Evolutionary conservation across 352 stramenopile genomes (phyloP).

Genomic region (Phytophthora syringae): DNA sequence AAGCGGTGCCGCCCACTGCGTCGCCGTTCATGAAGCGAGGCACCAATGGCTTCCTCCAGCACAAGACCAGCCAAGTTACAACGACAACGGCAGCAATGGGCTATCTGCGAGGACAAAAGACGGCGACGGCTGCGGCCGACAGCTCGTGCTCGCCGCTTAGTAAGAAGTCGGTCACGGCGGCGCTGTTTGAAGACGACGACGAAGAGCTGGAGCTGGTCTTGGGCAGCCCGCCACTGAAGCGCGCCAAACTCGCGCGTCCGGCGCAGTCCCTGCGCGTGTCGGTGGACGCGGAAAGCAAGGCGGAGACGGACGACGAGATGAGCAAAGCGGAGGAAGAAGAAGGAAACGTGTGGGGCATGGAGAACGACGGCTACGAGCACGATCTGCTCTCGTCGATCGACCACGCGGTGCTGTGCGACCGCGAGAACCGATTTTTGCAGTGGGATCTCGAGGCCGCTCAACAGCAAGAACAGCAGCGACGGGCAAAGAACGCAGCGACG

Average conservation of each 20-base stretch:
- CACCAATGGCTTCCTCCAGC: constrained; percentile 30
- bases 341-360: constrained; percentile 74
- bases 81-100: constrained; percentile 18
- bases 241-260: constrained; percentile 36
- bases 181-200: constrained; percentile 60
- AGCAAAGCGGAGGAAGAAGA: constrained; percentile 56
- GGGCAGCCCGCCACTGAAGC: constrained; percentile 32
- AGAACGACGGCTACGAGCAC: constrained; percentile 72
- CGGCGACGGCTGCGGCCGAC: not conserved
- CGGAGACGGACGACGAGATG: constrained; percentile 38
- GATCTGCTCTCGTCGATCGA: constrained; percentile 81
- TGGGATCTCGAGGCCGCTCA: constrained; percentile 71
- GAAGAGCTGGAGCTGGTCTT: constrained; percentile 39
- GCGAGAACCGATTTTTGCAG: constrained; percentile 82
- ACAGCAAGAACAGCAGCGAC: constrained; percentile 42
- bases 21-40: constrained; percentile 41
- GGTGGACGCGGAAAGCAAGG: constrained; percentile 30
- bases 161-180: constrained; percentile 59
- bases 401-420: constrained; percentile 79
- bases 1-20: constrained; percentile 24
- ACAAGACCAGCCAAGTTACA: constrained; percentile 22
- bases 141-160: constrained; percentile 29
- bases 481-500: constrained; percentile 17
- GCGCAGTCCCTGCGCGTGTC: constrained; percentile 14
- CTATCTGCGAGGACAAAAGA: constrained; percentile 22